Evolutionary conservation across 345 rosid genomes (phyloP).

Genomic region (Combretum micranthum): DNA sequence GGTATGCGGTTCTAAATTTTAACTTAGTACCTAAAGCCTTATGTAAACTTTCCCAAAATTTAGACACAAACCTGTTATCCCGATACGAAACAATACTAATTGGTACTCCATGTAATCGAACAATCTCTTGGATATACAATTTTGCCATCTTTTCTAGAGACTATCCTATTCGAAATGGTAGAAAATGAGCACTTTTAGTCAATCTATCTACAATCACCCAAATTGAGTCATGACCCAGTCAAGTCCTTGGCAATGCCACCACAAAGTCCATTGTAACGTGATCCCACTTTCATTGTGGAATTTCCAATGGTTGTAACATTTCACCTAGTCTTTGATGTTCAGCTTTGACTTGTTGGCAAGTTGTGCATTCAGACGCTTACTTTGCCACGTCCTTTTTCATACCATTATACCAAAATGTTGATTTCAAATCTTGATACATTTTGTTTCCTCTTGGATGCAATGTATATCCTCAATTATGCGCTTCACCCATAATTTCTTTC

Average conservation of each 20-base stretch:
- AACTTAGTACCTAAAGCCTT: too few species aligned
- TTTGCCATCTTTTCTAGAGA: neutral
- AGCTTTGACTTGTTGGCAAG: neutral
- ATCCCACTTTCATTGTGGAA: neutral
- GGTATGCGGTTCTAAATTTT: neutral
- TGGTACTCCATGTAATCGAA: neutral
- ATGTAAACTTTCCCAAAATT: neutral
- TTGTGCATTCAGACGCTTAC: neutral
- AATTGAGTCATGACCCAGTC: neutral
- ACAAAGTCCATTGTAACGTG: conserved; percentile 1
- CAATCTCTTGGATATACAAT: neutral
- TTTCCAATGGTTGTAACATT: neutral
- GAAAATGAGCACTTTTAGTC: conserved; percentile 1
- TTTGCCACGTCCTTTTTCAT: too few species aligned
- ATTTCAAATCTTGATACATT: too few species aligned
- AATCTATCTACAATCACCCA: neutral
- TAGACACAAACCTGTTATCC: neutral
- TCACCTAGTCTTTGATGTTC: neutral
- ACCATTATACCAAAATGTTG: too few species aligned
- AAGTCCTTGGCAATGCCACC: neutral
- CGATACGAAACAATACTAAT: neutral
- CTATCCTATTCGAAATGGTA: neutral
- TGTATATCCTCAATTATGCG: too few species aligned
- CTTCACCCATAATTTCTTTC: too few species aligned
- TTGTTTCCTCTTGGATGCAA: too few species aligned